phyloP scores from a whole-genome alignment of 148 eudicot genomes.

The Camellia granthamiana region DNA sequence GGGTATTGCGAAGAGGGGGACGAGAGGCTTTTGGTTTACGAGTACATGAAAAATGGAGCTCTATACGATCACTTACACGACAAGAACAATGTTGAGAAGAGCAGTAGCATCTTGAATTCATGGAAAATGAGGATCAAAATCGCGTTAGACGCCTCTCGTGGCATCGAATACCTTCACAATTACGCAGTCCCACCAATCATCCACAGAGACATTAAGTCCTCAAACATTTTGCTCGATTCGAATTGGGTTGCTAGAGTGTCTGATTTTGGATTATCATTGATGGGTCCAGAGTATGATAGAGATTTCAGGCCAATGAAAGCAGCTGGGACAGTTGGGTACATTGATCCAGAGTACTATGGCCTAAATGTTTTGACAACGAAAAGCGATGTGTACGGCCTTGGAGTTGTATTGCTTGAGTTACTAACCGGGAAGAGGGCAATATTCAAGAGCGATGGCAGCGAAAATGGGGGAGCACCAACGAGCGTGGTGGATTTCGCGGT shows the following conservation, averaged over 20 bases:
- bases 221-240: constrained; percentile 67
- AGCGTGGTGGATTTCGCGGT: constrained; percentile 74
- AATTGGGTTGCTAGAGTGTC: constrained; percentile 83
- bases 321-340: constrained; percentile 84
- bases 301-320: constrained; percentile 59
- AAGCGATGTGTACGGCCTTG: constrained; percentile 85
- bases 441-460: constrained; percentile 35
- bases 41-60: constrained; percentile 81
- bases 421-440: constrained; percentile 74
- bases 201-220: constrained; percentile 78
- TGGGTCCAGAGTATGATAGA: constrained; percentile 50
- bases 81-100: constrained; percentile 52
- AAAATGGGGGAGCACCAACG: constrained; percentile 39
- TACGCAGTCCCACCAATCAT: constrained; percentile 88
- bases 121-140: constrained; percentile 80
- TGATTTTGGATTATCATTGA: constrained; percentile 72
- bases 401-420: constrained; percentile 73
- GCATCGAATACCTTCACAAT: constrained; percentile 78
- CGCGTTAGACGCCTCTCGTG: constrained; percentile 72
- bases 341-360: constrained; percentile 83
- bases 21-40: constrained; percentile 73
- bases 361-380: constrained; percentile 76
- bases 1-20: constrained; percentile 84
- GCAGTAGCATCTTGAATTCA: constrained; percentile 49
- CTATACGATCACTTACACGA: constrained; percentile 66